phyloP scores from a whole-genome alignment of 345 rosid species.

The Hypericum perforatum region DNA sequence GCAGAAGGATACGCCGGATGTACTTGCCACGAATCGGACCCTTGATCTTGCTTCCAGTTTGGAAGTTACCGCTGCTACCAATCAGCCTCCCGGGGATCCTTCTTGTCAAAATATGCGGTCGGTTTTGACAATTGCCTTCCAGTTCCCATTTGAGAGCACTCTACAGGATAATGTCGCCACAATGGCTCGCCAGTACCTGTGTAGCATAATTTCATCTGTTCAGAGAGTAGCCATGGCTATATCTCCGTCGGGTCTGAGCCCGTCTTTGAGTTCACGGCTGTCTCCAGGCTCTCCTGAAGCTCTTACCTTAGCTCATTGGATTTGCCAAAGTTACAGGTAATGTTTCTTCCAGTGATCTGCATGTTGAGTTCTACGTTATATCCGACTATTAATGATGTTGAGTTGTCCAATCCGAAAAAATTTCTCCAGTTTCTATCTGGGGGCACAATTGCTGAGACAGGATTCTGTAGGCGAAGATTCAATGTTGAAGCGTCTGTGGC shows the following conservation, averaged over 20 bases:
- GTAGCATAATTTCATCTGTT: conserved; percentile 84
- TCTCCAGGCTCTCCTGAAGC: conserved; percentile 94
- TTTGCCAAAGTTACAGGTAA: conserved; percentile 73
- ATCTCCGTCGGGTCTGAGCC: conserved; percentile 73
- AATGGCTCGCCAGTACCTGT: conserved; percentile 90
- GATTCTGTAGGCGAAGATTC: conserved; percentile 55
- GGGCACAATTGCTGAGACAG: conserved; percentile 55
- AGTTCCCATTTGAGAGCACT: conserved; percentile 82
- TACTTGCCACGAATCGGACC: conserved; percentile 48
- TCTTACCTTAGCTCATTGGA: conserved; percentile 81
- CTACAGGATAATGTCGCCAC: conserved; percentile 85
- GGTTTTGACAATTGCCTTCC: conserved; percentile 93
- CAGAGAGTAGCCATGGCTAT: conserved; percentile 97
- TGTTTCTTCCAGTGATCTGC: conserved; percentile 1
- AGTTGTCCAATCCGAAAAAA: neutral
- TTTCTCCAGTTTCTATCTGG: conserved; percentile 48
- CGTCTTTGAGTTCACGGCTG: conserved; percentile 53
- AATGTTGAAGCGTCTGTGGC: conserved; percentile 70
- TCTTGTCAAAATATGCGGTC: conserved; percentile 44
- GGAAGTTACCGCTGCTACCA: conserved; percentile 67
- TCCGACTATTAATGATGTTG: too few relatives aligned
- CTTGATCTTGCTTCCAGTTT: conserved; percentile 91
- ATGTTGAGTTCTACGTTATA: neutral
- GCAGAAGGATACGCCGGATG: conserved; percentile 61
- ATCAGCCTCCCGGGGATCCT: conserved; percentile 41